Evolutionary conservation across 2,329 filamentous ascomycete genomes (phyloP).

Genomic region (Botrytis sinoallii): DNA sequence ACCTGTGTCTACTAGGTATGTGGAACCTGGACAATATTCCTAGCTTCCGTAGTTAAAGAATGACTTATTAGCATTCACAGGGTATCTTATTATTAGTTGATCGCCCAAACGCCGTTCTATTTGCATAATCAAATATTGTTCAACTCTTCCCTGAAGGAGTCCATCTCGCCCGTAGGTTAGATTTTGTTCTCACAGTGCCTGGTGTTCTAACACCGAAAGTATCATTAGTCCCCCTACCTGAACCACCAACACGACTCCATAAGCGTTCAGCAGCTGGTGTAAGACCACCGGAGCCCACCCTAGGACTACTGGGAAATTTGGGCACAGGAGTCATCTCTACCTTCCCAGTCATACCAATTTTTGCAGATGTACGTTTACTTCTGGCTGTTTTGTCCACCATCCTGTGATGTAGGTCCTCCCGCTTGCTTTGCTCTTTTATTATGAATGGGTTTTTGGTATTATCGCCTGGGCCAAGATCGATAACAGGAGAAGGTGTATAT

Average conservation of each 20-base stretch:
- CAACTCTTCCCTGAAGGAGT: slow-evolving; percentile 26
- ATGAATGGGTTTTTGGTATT: slow-evolving; percentile 76
- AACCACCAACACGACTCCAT: slow-evolving; percentile 58
- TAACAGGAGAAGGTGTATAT: slow-evolving; percentile 42
- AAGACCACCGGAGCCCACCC: slow-evolving; percentile 51
- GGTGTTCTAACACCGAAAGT: slow-evolving; percentile 34
- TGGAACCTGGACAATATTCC: neutral
- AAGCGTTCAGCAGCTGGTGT: slow-evolving; percentile 73
- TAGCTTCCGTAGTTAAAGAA: neutral
- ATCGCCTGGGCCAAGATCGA: slow-evolving; percentile 58
- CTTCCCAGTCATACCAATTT: slow-evolving; percentile 58
- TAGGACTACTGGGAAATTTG: slow-evolving; percentile 64
- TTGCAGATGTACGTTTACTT: slow-evolving; percentile 62
- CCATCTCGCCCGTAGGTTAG: slow-evolving; percentile 32
- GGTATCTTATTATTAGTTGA: slow-evolving; percentile 16
- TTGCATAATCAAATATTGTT: neutral
- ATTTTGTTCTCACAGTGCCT: slow-evolving; percentile 31
- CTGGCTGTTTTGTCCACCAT: slow-evolving; percentile 81
- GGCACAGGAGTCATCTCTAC: slow-evolving; percentile 61
- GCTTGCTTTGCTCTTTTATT: slow-evolving; percentile 67
- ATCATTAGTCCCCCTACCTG: slow-evolving; percentile 32
- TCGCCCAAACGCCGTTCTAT: neutral
- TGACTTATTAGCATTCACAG: neutral
- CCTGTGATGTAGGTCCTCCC: slow-evolving; percentile 78
- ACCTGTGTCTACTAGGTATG: neutral